Conservation (phyloP, 495 filamentous ascomycete genomes). For the Penicillium soppii region DNA sequence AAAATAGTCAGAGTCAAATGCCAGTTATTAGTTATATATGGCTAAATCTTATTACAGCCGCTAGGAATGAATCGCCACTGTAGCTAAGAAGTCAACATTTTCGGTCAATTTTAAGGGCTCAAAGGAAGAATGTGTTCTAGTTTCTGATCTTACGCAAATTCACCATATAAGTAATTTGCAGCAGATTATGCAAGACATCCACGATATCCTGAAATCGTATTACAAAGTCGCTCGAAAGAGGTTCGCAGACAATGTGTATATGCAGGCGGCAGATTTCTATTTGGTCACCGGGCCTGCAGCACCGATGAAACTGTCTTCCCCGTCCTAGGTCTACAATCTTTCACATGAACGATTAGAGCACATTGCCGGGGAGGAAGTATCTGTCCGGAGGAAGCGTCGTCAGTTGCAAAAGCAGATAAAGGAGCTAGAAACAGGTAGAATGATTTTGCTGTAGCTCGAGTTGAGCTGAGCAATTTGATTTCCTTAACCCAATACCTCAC, state of each 20-base stretch:
- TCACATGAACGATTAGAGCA: conserved; percentile 35
- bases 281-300: conserved; percentile 33
- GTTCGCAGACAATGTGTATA: conserved; percentile 57
- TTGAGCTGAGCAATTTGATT: too few relatives aligned
- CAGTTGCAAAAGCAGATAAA: background rate
- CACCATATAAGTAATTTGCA: conserved; percentile 43
- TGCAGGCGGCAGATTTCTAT: conserved; percentile 36
- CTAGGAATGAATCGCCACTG: background rate
- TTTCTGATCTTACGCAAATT: background rate
- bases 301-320: conserved; percentile 35
- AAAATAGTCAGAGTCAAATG: background rate
- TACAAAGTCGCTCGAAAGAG: conserved; percentile 58
- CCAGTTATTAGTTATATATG: background rate
- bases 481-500: too few relatives aligned
- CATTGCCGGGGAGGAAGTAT: conserved; percentile 48
- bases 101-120: background rate
- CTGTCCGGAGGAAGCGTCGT: conserved; percentile 26
- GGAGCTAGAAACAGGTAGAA: background rate
- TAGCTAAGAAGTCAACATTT: background rate
- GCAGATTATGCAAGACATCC: conserved; percentile 50
- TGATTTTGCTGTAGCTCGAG: too few relatives aligned
- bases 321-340: conserved; percentile 35
- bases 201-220: conserved; percentile 58
- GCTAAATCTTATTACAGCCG: background rate
- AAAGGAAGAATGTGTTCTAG: background rate